Percentiles rank a stretch among this genome's conserved stretches.
These are phyloP conservation scores for Pyrrhoderma noxium DNA, from an alignment of 1,284 basidiomycete species.

Conservation along the genomic window DNA sequence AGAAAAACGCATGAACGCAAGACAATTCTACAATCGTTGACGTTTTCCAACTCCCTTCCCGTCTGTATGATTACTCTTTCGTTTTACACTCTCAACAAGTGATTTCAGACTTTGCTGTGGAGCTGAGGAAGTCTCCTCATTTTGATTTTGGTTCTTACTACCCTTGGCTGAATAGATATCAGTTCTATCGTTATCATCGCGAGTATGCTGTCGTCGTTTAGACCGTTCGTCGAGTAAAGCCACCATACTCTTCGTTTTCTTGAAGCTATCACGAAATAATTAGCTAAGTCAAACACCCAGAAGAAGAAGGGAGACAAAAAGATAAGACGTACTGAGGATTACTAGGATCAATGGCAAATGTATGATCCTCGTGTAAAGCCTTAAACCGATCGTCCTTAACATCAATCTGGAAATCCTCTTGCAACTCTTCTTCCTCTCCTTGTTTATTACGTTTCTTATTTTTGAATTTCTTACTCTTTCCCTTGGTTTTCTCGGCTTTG, in stretches of 20 bases:
- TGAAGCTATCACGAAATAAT: slow-evolving; percentile 61
- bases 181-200: too few relatives aligned
- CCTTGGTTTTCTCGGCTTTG: slow-evolving; percentile 69
- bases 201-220: slow-evolving; percentile 37
- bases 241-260: slow-evolving; percentile 84
- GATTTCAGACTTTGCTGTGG: slow-evolving; percentile 40
- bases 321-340: slow-evolving; percentile 75
- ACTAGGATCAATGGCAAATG: slow-evolving; percentile 93
- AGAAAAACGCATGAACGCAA: too few relatives aligned
- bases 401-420: slow-evolving; percentile 79
- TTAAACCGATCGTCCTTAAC: slow-evolving; percentile 86
- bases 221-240: slow-evolving; percentile 70
- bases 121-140: slow-evolving; percentile 14
- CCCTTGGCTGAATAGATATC: too few relatives aligned
- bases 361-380: slow-evolving; percentile 82
- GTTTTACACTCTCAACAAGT: slow-evolving; percentile 81
- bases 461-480: slow-evolving; percentile 47
- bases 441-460: slow-evolving; percentile 36
- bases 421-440: slow-evolving; percentile 49
- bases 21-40: slow-evolving; percentile 22
- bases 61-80: slow-evolving; percentile 46
- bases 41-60: slow-evolving; percentile 44
- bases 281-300: too few relatives aligned
- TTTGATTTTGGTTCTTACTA: slow-evolving; percentile 19
- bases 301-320: slow-evolving; percentile 14